phyloP scores from a whole-genome alignment of 202 grass and related monocot genomes.

The Carex arenaria region DNA sequence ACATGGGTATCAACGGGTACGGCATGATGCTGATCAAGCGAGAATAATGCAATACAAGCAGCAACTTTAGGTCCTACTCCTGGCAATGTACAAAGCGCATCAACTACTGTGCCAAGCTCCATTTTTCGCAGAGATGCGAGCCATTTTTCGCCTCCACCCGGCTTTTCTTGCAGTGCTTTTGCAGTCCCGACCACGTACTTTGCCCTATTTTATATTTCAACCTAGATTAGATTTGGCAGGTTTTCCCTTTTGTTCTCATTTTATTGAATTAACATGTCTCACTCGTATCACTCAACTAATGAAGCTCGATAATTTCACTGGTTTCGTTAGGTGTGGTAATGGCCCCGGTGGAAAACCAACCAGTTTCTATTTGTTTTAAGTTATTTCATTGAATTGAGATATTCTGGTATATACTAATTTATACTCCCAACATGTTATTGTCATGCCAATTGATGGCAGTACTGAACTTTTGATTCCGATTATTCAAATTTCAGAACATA shows the following conservation, averaged over 20 bases:
- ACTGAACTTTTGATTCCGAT: background rate
- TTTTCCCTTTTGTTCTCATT: slow-evolving; percentile 7
- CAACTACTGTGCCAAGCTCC: slow-evolving; percentile 62
- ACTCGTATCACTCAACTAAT: background rate
- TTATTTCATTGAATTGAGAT: background rate
- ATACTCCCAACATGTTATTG: background rate
- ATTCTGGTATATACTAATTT: background rate
- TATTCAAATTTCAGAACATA: background rate
- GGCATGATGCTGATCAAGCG: slow-evolving; percentile 86
- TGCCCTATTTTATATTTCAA: slow-evolving; percentile 43
- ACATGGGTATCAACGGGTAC: slow-evolving; percentile 96
- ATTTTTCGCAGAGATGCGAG: slow-evolving; percentile 54
- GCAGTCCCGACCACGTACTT: slow-evolving; percentile 82
- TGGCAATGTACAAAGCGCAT: slow-evolving; percentile 75
- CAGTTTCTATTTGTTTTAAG: background rate
- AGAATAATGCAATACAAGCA: slow-evolving; percentile 89
- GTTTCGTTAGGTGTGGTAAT: background rate
- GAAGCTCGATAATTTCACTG: background rate
- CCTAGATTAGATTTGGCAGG: background rate
- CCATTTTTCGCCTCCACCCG: slow-evolving; percentile 74
- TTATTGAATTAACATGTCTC: background rate
- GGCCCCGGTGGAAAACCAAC: background rate
- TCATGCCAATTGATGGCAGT: background rate
- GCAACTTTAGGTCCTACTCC: slow-evolving; percentile 93
- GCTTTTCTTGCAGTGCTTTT: slow-evolving; percentile 57